These are phyloP conservation scores for Penicillium flavigenum DNA, from an alignment of 495 filamentous ascomycete species.

Conservation along the genomic window DNA sequence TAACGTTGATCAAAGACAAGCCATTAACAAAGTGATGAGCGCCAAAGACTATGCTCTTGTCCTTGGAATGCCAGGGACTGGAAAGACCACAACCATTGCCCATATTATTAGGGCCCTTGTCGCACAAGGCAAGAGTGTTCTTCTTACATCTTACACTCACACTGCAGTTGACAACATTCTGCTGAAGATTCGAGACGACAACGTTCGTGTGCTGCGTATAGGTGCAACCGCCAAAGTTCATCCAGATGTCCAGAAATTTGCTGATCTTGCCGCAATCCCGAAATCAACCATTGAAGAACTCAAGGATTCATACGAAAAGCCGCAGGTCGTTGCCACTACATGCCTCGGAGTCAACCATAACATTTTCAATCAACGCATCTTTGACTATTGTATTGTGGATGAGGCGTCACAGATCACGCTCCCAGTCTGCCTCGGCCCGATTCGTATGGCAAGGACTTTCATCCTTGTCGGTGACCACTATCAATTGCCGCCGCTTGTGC, in stretches of 20 bases:
- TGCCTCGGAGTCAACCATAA: conserved; percentile 88
- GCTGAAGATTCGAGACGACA: conserved; percentile 78
- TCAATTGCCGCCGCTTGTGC: conserved; percentile 90
- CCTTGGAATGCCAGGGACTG: conserved; percentile 95
- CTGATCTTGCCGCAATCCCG: conserved; percentile 66
- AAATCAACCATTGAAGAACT: conserved; percentile 79
- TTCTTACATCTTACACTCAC: conserved; percentile 94
- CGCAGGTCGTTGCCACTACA: conserved; percentile 88
- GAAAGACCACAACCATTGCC: conserved; percentile 96
- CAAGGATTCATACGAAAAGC: conserved; percentile 73
- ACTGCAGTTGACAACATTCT: conserved; percentile 98
- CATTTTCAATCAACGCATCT: conserved; percentile 82
- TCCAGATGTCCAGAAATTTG: conserved; percentile 81
- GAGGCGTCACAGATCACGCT: conserved; percentile 97
- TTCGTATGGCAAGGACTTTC: conserved; percentile 89
- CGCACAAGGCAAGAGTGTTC: conserved; percentile 83
- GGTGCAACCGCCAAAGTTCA: conserved; percentile 82
- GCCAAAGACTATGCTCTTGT: conserved; percentile 93
- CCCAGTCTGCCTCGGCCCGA: conserved; percentile 88
- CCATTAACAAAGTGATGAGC: conserved; percentile 91
- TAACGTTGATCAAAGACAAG: conserved; percentile 82
- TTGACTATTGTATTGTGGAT: conserved; percentile 98
- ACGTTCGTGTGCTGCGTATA: conserved; percentile 78
- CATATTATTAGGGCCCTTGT: conserved; percentile 94
- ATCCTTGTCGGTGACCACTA: conserved; percentile 96